Base-by-base conservation (phyloP, 1,284 basidiomycete species). In the Mycena sp. region DNA sequence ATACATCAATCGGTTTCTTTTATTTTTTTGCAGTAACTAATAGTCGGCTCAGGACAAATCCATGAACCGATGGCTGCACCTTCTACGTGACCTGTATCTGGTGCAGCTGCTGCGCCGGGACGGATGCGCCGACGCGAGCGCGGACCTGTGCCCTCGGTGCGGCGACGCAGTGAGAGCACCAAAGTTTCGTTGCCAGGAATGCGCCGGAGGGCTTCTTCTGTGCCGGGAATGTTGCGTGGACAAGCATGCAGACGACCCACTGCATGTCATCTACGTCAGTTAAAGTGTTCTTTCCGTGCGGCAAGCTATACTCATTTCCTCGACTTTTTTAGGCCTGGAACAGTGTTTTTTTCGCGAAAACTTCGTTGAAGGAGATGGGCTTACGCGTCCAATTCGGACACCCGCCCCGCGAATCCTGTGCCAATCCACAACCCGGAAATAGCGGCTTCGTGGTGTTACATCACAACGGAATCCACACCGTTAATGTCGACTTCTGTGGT, bases 401-500 rank as follows among this genome's bases (percentile, higher is more conserved):
- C 54, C 14, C 38, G 13, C 18, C 22, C n/a, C 38, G 20, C 20
- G 57, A 60, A 20, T 7, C 9, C 16, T 60, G 57, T 41, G 16
- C 13, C 18, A 25, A 22, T 14, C 38, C 57, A 6, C 16, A 39
- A 18, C 16, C 37, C 20, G 38, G 16, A n/a, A 37, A 60, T 41
- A 11, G 38, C 16, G 39, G 77, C 18, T 80, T 83, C 65, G 67
- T 77, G 2, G 75, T 82, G 8, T 56, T 84, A 10, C 73, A 82
- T 65, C 72, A 68, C 18, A 77, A 76, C 44, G 81, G 82, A 1
- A 72, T 83, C 22, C 81, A 82, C 56, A 37, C 73, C 0, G 75
- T 82, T 5, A 65, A 55, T 5, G 30, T 83, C 2, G 72, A 80
- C 54, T 83, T 78, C 66, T 84, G 82, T 55, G 75, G 71, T 0